Conservation (phyloP, 78 protist species). For the Ministeria vibrans region DNA sequence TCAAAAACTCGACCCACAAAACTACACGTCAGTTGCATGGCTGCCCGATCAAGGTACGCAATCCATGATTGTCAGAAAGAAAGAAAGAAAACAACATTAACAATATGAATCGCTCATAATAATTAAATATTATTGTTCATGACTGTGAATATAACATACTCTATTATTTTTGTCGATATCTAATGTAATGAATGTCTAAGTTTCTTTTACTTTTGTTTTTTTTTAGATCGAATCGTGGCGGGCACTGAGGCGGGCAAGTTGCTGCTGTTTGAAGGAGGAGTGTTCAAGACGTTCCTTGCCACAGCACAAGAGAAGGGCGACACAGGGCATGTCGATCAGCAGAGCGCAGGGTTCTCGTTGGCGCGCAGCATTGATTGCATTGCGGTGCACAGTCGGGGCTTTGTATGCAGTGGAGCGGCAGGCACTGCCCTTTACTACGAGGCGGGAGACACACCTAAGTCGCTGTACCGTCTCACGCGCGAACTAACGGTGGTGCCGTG, state of each 20-base stretch:
- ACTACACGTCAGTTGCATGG: conserved; percentile 57
- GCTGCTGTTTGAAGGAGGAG: conserved; percentile 36
- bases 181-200: no score
- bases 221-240: conserved; percentile 38
- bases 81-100: no score
- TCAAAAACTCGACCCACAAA: conserved; percentile 14
- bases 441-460: conserved; percentile 16
- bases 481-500: neutral
- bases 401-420: conserved; percentile 33
- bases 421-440: conserved; percentile 36
- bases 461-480: neutral
- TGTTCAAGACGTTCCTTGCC: conserved; percentile 4
- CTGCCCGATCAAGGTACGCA: no score
- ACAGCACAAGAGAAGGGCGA: no score
- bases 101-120: no score
- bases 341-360: neutral
- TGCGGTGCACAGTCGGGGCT: conserved; percentile 24
- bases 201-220: no score
- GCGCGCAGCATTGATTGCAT: neutral
- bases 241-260: conserved; percentile 49
- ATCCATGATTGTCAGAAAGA: no score
- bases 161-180: no score
- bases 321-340: no score
- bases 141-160: no score
- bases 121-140: no score